phyloP scores from a whole-genome alignment of 2,329 filamentous ascomycete genomes.

The Blastomyces percursus region DNA sequence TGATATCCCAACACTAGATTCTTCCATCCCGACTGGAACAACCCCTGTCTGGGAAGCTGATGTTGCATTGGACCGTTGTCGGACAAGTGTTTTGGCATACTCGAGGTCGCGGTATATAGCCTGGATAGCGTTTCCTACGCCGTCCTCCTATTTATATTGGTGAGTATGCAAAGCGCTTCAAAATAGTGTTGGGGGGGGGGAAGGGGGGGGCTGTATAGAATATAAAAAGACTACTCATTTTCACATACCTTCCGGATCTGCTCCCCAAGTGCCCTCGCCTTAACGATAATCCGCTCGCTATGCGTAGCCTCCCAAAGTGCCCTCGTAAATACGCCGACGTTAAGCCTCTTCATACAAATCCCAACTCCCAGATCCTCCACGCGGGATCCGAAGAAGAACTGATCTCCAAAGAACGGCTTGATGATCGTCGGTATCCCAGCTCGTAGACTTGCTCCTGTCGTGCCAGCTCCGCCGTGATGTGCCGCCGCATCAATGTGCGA shows the following conservation, averaged over 20 bases:
- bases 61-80: slow-evolving; percentile 40
- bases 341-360: slow-evolving; percentile 78
- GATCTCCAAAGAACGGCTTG: slow-evolving; percentile 94
- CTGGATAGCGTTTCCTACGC: slow-evolving; percentile 82
- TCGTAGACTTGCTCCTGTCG: slow-evolving; percentile 82
- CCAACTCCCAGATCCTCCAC: slow-evolving; percentile 92
- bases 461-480: slow-evolving; percentile 90
- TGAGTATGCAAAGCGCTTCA: background rate
- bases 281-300: slow-evolving; percentile 80
- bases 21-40: slow-evolving; percentile 20
- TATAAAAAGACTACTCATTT: background rate
- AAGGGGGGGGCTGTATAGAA: background rate
- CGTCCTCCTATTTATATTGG: slow-evolving; percentile 57
- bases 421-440: slow-evolving; percentile 90
- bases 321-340: slow-evolving; percentile 70
- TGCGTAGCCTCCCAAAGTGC: slow-evolving; percentile 88
- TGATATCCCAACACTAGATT: slow-evolving; percentile 12
- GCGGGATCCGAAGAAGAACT: slow-evolving; percentile 86
- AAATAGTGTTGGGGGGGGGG: background rate
- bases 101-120: slow-evolving; percentile 91
- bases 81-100: slow-evolving; percentile 76
- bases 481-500: slow-evolving; percentile 84
- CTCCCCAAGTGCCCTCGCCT: slow-evolving; percentile 70
- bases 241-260: slow-evolving; percentile 68
- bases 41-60: slow-evolving; percentile 23